Percentiles rank a stretch among this genome's conserved stretches.
These are phyloP conservation scores for Paracorniculantispora psalliotae DNA, from an alignment of 2,329 filamentous ascomycete species.

Conservation along the genomic window DNA sequence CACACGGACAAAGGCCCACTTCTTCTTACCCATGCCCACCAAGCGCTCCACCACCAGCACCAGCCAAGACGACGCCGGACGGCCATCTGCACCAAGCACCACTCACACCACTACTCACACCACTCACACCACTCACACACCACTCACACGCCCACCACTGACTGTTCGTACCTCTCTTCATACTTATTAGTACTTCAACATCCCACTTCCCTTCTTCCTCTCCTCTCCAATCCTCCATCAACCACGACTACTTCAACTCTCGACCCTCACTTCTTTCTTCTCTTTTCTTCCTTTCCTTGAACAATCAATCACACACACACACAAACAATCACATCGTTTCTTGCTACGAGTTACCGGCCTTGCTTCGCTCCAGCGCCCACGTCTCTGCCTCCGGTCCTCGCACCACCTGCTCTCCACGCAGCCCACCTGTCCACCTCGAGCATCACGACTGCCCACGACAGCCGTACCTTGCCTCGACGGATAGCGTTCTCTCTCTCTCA, in stretches of 20 bases:
- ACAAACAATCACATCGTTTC: neutral
- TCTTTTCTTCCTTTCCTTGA: neutral
- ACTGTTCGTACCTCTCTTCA: neutral
- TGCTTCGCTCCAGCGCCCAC: neutral
- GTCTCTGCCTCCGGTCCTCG: slow-evolving; percentile 1
- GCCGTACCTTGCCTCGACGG: neutral
- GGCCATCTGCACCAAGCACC: too few species aligned
- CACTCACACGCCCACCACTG: neutral
- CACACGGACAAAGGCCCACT: too few species aligned
- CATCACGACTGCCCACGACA: slow-evolving; percentile 3
- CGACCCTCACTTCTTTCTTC: neutral
- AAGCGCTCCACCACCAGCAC: too few species aligned
- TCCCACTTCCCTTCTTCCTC: slow-evolving; percentile 10
- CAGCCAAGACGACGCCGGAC: too few species aligned
- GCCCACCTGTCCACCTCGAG: neutral
- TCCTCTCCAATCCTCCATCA: neutral
- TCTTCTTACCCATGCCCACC: too few species aligned
- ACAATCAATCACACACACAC: neutral
- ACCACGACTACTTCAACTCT: neutral
- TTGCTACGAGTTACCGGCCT: neutral
- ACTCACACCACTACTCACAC: neutral
- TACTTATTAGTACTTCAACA: slow-evolving; percentile 9
- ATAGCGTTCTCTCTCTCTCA: neutral
- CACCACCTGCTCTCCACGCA: neutral
- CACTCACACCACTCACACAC: neutral